Conservation (phyloP, 1,139 yeast genomes). For the Blastobotrys arbuscula region DNA sequence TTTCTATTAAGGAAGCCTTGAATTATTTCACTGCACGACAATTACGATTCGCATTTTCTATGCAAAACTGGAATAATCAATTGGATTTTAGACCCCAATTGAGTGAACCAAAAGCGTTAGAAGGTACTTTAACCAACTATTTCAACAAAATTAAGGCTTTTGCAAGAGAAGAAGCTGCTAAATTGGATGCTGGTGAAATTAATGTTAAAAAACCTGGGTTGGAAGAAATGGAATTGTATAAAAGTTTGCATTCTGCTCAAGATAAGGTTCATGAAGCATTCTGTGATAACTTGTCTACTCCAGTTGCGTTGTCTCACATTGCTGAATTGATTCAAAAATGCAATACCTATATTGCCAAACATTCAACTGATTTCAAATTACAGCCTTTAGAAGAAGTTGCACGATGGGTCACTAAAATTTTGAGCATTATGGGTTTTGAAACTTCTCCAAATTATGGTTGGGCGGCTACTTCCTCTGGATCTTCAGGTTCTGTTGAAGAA, state of each 20-base stretch:
- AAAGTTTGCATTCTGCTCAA: conserved; percentile 50
- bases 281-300: conserved; percentile 82
- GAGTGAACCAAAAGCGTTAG: conserved; percentile 70
- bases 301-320: conserved; percentile 60
- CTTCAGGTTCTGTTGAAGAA: conserved; percentile 46
- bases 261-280: conserved; percentile 68
- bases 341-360: conserved; percentile 61
- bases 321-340: conserved; percentile 64
- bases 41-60: conserved; percentile 81
- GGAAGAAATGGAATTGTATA: conserved; percentile 51
- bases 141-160: conserved; percentile 81
- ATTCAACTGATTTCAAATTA: conserved; percentile 50
- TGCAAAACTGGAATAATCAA: conserved; percentile 88
- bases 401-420: conserved; percentile 62
- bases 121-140: conserved; percentile 69
- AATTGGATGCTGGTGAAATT: conserved; percentile 50
- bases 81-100: conserved; percentile 85
- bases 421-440: conserved; percentile 70
- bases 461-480: conserved; percentile 40
- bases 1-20: conserved; percentile 89
- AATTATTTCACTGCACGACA: conserved; percentile 67
- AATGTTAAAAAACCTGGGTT: conserved; percentile 50
- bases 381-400: conserved; percentile 65
- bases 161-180: conserved; percentile 47
- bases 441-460: conserved; percentile 77